A percentile compares a stretch with the other conserved stretches of the same genome.
Evolutionary conservation across 495 filamentous ascomycete species (phyloP).

Genomic region (Penicillium subrubescens): DNA sequence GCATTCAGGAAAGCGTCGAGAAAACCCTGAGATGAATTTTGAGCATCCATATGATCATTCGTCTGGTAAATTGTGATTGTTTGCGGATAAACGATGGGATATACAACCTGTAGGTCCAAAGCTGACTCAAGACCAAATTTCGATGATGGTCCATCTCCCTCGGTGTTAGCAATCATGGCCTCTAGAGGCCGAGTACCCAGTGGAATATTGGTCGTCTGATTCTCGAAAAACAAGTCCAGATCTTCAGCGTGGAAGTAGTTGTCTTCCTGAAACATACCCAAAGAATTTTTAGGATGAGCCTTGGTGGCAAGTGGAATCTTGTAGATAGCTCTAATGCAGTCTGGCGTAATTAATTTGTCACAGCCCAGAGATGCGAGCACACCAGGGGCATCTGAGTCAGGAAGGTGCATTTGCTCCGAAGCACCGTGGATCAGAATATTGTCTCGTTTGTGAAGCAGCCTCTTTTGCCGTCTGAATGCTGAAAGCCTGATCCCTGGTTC

Average conservation of each 20-base stretch:
- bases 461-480: background rate
- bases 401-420: background rate
- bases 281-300: background rate
- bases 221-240: background rate
- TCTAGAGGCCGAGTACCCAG: background rate
- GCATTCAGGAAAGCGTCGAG: conserved; percentile 1
- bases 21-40: background rate
- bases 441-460: background rate
- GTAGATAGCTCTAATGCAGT: conserved; percentile 1
- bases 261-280: conserved; percentile 1
- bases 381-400: background rate
- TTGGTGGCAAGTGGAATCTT: background rate
- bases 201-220: conserved; percentile 2
- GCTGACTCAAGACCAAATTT: conserved; percentile 2
- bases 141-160: background rate
- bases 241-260: conserved; percentile 3
- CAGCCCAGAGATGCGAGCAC: background rate
- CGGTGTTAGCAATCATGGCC: background rate
- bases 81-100: background rate
- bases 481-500: background rate
- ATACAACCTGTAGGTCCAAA: background rate
- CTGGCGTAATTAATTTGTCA: background rate
- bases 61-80: background rate
- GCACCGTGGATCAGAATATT: background rate
- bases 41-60: background rate